Evolutionary conservation across 495 filamentous ascomycete species (phyloP).

Genomic region (Cetradonia linearis): DNA sequence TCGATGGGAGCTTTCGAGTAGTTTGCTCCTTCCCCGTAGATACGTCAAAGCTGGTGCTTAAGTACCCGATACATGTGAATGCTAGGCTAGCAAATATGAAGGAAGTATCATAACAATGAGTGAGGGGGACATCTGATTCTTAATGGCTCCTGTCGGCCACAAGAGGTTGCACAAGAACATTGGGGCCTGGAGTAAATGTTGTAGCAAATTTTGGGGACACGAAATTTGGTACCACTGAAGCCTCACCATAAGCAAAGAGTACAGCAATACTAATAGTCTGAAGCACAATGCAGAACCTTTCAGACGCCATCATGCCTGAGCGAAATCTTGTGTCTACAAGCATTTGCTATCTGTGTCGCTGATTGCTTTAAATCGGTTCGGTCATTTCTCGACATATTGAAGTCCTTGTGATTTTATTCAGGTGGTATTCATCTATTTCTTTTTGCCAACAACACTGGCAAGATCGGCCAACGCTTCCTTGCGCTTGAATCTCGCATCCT

Average conservation of each 20-base stretch:
- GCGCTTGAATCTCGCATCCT: slow-evolving; percentile 65
- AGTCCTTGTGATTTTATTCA: background rate
- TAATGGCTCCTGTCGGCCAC: background rate
- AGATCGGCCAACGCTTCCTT: slow-evolving; percentile 55
- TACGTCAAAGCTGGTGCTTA: background rate
- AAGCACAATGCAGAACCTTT: background rate
- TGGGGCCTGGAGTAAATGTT: background rate
- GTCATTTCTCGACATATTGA: background rate
- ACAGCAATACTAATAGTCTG: background rate
- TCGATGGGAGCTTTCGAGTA: background rate
- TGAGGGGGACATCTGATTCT: background rate
- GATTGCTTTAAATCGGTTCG: background rate
- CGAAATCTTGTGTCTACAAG: background rate
- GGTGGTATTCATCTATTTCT: slow-evolving; percentile 22
- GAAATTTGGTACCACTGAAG: background rate
- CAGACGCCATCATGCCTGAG: background rate
- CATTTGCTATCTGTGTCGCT: background rate
- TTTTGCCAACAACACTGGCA: slow-evolving; percentile 44
- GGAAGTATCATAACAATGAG: no score
- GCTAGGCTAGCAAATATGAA: background rate
- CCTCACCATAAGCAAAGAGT: background rate
- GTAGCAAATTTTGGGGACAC: background rate
- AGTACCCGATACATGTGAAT: background rate
- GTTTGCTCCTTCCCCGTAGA: background rate
- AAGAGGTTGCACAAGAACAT: background rate